Conservation (phyloP, 768 basidiomycete genomes). For the Favolaschia claudopus region DNA sequence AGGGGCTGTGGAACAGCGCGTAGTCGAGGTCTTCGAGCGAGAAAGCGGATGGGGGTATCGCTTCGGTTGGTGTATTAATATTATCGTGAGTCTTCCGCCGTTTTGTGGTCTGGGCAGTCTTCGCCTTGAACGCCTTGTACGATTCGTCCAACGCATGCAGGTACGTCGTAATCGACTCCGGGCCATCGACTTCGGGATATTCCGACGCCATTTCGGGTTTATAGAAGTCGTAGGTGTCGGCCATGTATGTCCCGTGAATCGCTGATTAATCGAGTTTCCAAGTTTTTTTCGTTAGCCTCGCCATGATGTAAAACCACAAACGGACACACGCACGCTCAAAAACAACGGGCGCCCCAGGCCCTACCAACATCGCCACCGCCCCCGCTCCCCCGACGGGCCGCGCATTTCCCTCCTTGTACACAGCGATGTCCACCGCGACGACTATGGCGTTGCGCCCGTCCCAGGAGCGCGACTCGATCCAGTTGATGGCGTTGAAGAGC, state of each 20-base stretch:
- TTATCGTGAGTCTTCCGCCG: constrained; percentile 44
- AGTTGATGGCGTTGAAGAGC: constrained; percentile 98
- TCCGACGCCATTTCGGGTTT: constrained; percentile 96
- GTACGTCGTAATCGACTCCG: constrained; percentile 94
- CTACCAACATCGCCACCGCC: constrained; percentile 93
- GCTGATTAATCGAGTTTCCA: no score
- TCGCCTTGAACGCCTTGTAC: constrained; percentile 87
- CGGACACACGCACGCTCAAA: constrained; percentile 82
- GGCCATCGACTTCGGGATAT: constrained; percentile 97
- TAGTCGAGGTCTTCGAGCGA: constrained; percentile 90
- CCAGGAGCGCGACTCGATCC: constrained; percentile 96
- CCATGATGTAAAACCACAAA: constrained; percentile 21
- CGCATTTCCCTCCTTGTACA: constrained; percentile 95
- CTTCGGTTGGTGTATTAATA: constrained; percentile 50
- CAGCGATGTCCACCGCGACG: constrained; percentile 95
- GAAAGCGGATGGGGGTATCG: constrained; percentile 55
- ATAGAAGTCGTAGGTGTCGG: constrained; percentile 99
- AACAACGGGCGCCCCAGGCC: constrained; percentile 93
- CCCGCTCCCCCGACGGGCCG: constrained; percentile 98
- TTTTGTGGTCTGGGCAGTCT: constrained; percentile 71
- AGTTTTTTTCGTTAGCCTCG: no score
- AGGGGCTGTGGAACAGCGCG: constrained; percentile 95
- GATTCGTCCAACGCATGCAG: constrained; percentile 91
- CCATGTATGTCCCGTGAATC: constrained; percentile 96
- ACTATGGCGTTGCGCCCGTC: constrained; percentile 98